A percentile compares a stretch with the other conserved stretches of the same genome.
phyloP scores from a whole-genome alignment of 305 asterid species.

The Fraxinus dipetala region DNA sequence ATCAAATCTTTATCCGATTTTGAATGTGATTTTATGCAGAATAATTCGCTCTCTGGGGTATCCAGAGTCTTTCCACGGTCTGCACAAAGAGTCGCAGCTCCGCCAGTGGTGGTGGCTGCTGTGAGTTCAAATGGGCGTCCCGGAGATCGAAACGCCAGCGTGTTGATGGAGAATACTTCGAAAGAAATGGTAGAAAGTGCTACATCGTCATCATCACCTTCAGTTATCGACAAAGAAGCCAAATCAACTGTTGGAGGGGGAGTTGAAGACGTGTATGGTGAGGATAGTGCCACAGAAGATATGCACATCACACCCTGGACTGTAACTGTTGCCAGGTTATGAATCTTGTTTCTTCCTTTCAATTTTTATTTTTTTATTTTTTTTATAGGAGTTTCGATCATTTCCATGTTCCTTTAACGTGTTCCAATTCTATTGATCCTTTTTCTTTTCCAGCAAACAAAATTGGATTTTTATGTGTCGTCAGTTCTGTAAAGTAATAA shows the following conservation, averaged over 20 bases:
- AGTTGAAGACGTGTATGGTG: neutral
- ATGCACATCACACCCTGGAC: neutral
- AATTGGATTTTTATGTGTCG: neutral
- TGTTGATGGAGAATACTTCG: constrained; percentile 36
- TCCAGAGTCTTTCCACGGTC: constrained; percentile 32
- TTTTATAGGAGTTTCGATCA: neutral
- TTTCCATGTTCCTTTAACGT: neutral
- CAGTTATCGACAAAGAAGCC: constrained; percentile 28
- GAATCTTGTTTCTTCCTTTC: neutral
- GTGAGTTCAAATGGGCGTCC: constrained; percentile 36
- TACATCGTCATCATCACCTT: neutral
- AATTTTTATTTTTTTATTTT: no score
- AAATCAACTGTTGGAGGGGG: constrained; percentile 16
- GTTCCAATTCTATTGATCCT: neutral
- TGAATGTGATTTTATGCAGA: constrained; percentile 29
- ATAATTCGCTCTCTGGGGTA: constrained; percentile 33
- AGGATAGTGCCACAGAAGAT: neutral
- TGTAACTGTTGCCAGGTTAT: neutral
- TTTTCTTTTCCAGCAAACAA: neutral
- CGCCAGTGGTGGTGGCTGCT: constrained; percentile 30
- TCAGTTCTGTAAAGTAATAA: neutral
- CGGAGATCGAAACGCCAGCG: constrained; percentile 37
- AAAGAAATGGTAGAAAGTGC: constrained; percentile 34
- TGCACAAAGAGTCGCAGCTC: constrained; percentile 38
- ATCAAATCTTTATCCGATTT: constrained; percentile 3